Evolutionary conservation across 2,329 filamentous ascomycete genomes (phyloP).

Genomic region (Cercospora janseana): DNA sequence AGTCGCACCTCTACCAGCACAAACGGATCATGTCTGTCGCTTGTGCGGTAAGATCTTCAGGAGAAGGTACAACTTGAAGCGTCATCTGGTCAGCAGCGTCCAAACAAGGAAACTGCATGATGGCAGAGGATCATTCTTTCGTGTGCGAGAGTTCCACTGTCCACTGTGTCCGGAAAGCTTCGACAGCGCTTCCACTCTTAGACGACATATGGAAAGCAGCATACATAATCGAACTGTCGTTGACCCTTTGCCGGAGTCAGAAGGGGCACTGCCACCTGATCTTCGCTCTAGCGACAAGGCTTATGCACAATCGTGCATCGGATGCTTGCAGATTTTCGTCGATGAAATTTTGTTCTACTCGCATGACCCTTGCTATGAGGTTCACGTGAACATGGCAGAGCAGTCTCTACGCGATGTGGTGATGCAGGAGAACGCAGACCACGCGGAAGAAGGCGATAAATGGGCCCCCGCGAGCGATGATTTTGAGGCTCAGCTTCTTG

Average conservation of each 20-base stretch:
- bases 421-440: background rate
- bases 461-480: background rate
- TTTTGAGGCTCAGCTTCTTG: constrained; percentile 6
- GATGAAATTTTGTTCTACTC: background rate
- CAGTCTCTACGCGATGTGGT: background rate
- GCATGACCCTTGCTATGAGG: constrained; percentile 5
- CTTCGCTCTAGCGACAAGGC: background rate
- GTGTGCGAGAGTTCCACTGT: background rate
- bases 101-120: background rate
- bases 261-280: background rate
- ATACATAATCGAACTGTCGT: background rate
- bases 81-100: background rate
- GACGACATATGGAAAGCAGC: background rate
- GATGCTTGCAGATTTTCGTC: background rate
- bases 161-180: background rate
- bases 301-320: constrained; percentile 4
- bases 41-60: background rate
- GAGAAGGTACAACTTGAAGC: constrained; percentile 1
- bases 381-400: background rate
- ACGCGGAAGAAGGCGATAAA: background rate
- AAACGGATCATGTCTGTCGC: background rate
- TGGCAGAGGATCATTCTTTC: background rate
- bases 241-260: background rate
- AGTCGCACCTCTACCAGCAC: background rate
- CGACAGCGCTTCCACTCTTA: background rate